Conservation (phyloP, 2,329 filamentous ascomycete species). For the Cladophialophora bantiana region DNA sequence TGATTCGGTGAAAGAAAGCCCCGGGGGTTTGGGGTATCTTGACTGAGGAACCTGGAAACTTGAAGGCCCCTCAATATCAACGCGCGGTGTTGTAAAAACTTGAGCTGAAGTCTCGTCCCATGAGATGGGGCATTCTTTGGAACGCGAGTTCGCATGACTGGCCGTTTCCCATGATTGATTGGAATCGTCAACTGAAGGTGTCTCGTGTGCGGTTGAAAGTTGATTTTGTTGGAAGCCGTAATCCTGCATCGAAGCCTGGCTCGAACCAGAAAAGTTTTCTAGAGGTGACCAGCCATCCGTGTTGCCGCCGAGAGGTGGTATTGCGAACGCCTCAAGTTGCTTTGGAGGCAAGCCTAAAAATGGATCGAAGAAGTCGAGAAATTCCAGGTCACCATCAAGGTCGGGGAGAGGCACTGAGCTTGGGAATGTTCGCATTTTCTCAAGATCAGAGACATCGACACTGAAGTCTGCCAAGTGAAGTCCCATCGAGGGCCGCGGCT, state of each 20-base stretch:
- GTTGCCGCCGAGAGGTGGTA: constrained; percentile 24
- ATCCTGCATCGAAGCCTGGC: constrained; percentile 31
- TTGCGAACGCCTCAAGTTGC: constrained; percentile 28
- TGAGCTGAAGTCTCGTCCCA: constrained; percentile 8
- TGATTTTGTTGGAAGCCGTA: constrained; percentile 29
- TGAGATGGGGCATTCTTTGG: neutral
- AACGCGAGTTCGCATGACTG: neutral
- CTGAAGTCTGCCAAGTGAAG: constrained; percentile 26
- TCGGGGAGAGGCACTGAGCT: constrained; percentile 32
- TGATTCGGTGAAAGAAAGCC: constrained; percentile 32
- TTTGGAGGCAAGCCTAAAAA: constrained; percentile 31
- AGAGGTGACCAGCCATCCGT: constrained; percentile 32
- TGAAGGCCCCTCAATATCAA: constrained; percentile 4
- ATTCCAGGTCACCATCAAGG: constrained; percentile 32
- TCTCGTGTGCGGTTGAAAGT: constrained; percentile 6
- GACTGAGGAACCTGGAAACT: constrained; percentile 14
- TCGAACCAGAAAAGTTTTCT: constrained; percentile 33
- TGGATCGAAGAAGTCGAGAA: constrained; percentile 36
- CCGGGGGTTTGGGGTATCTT: constrained; percentile 14
- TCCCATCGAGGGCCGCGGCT: constrained; percentile 9
- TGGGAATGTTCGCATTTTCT: constrained; percentile 34
- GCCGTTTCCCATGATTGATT: constrained; percentile 10
- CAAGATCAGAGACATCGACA: constrained; percentile 27
- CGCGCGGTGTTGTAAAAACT: neutral
- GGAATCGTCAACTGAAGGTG: constrained; percentile 10